Evolutionary conservation across 768 basidiomycete genomes (phyloP).

Genomic region (Termitomyces sp.): DNA sequence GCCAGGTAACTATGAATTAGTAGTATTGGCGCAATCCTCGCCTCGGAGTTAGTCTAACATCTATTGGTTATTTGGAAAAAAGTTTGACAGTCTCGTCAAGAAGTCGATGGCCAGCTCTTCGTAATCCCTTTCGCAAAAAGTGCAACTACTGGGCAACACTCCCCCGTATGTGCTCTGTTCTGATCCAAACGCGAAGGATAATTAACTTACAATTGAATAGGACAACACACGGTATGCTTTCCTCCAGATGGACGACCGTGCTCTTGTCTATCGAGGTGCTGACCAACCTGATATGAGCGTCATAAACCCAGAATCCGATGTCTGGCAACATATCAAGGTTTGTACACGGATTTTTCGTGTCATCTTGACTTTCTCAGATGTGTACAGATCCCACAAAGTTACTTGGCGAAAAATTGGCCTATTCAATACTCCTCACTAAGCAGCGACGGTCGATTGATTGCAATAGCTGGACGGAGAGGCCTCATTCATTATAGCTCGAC

Average conservation of each 20-base stretch:
- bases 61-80: not conserved
- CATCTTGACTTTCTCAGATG: conserved; percentile 2
- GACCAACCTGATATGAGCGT: conserved; percentile 98
- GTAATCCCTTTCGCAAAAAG: conserved; percentile 92
- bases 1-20: conserved; percentile 86
- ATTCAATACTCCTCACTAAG: conserved; percentile 89
- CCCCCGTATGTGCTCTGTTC: conserved; percentile 56
- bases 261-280: conserved; percentile 89
- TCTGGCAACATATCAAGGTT: conserved; percentile 96
- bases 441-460: conserved; percentile 85
- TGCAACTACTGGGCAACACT: conserved; percentile 85
- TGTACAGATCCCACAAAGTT: conserved; percentile 80
- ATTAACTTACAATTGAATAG: conserved; percentile 30
- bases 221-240: conserved; percentile 96
- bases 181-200: not conserved
- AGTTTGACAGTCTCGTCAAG: conserved; percentile 26
- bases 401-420: conserved; percentile 90
- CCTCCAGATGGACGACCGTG: conserved; percentile 91
- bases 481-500: conserved; percentile 91
- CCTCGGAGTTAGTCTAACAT: conserved; percentile 40
- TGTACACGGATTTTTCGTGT: not conserved
- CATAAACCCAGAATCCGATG: conserved; percentile 96
- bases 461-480: conserved; percentile 87
- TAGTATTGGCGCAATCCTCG: conserved; percentile 59
- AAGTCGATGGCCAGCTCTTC: conserved; percentile 68